Conservation (phyloP, 129 eudicot genomes). For the Centrapalus pauciflorus region DNA sequence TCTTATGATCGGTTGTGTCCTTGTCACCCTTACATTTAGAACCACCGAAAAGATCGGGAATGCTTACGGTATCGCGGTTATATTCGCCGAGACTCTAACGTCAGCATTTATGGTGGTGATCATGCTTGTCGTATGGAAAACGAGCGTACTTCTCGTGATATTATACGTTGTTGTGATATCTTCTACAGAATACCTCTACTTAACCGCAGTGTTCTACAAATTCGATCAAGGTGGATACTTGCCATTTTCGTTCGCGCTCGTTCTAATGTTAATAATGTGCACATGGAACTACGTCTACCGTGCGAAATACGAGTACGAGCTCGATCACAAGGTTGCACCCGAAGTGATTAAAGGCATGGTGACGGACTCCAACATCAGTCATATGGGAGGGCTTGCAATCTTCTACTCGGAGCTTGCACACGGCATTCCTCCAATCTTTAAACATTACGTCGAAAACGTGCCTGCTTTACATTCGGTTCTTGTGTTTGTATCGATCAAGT, state of each 20-base stretch:
- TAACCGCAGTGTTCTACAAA: slow-evolving; percentile 66
- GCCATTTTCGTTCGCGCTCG: slow-evolving; percentile 47
- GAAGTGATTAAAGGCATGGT: slow-evolving; percentile 36
- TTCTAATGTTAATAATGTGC: slow-evolving; percentile 48
- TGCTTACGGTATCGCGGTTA: slow-evolving; percentile 90
- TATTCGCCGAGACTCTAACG: slow-evolving; percentile 72
- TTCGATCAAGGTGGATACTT: slow-evolving; percentile 59
- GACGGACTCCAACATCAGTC: slow-evolving; percentile 4
- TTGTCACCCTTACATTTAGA: slow-evolving; percentile 53
- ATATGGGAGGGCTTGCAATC: slow-evolving; percentile 55
- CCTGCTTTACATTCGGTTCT: slow-evolving; percentile 71
- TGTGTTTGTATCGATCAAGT: slow-evolving; percentile 68
- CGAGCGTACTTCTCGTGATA: slow-evolving; percentile 40
- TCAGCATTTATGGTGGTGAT: slow-evolving; percentile 59
- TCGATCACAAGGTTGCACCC: slow-evolving; percentile 48
- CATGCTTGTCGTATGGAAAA: slow-evolving; percentile 85
- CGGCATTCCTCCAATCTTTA: slow-evolving; percentile 81
- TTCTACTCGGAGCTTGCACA: slow-evolving; percentile 83
- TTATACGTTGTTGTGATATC: slow-evolving; percentile 41
- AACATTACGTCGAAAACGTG: slow-evolving; percentile 54
- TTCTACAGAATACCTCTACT: slow-evolving; percentile 46
- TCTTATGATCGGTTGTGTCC: slow-evolving; percentile 71
- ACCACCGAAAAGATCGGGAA: slow-evolving; percentile 62
- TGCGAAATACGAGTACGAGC: slow-evolving; percentile 58
- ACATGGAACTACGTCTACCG: slow-evolving; percentile 69